Conservation (phyloP, 441 rosid genomes). For the Populus hybrid region DNA sequence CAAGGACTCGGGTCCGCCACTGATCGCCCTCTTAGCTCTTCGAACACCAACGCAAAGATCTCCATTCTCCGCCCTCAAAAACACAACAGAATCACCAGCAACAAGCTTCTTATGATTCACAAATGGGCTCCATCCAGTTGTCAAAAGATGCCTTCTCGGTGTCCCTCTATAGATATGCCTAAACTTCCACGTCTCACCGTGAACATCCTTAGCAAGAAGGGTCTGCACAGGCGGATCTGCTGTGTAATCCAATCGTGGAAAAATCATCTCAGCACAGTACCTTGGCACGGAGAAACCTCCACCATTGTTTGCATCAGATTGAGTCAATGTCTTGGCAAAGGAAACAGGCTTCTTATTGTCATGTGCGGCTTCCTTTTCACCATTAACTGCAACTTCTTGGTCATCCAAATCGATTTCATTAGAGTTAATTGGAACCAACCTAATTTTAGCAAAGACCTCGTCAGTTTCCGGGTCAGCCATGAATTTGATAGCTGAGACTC, state of each 20-base stretch:
- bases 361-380: slow-evolving; percentile 18
- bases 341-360: slow-evolving; percentile 59
- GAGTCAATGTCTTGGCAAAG: slow-evolving; percentile 92
- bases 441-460: slow-evolving; percentile 77
- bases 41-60: too few species aligned
- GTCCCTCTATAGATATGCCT: too few species aligned
- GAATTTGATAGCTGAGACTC: slow-evolving; percentile 58
- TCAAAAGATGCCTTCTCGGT: too few species aligned
- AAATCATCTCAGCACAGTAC: slow-evolving; percentile 92
- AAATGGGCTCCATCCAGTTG: too few species aligned
- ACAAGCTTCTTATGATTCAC: too few species aligned
- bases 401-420: slow-evolving; percentile 27
- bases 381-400: slow-evolving; percentile 22
- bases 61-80: too few species aligned
- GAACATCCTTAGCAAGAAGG: slow-evolving; percentile 72
- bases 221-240: slow-evolving; percentile 98
- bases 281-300: slow-evolving; percentile 98
- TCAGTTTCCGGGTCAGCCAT: slow-evolving; percentile 89
- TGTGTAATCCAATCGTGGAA: slow-evolving; percentile 75
- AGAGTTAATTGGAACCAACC: slow-evolving; percentile 44
- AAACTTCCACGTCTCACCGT: too few species aligned
- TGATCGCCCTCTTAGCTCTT: slow-evolving; percentile 34
- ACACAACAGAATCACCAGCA: too few species aligned
- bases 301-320: slow-evolving; percentile 27
- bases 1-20: slow-evolving; percentile 54